Percentiles rank a stretch among this genome's conserved stretches.
These are phyloP conservation scores for Zymoseptoria ardabiliae DNA, from an alignment of 2,329 filamentous ascomycete species.

Conservation along the genomic window DNA sequence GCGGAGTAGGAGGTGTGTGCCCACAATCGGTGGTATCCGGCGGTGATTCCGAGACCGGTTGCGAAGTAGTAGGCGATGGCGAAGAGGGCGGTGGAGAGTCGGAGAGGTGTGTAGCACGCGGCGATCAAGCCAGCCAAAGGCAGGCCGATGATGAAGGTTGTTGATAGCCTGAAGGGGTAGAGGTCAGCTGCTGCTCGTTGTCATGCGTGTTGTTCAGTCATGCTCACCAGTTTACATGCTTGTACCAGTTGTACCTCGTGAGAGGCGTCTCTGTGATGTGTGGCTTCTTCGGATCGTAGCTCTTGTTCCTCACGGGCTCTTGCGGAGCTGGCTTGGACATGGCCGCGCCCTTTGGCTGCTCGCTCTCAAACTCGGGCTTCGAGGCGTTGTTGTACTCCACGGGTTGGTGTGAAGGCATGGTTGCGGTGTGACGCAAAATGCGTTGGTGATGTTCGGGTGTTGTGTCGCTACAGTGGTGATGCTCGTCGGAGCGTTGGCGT, in stretches of 20 bases:
- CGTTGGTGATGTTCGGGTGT: background rate
- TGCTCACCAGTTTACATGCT: slow-evolving; percentile 74
- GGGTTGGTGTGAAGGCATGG: slow-evolving; percentile 48
- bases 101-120: slow-evolving; percentile 70
- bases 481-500: background rate
- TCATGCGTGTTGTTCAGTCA: background rate
- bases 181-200: background rate
- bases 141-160: slow-evolving; percentile 66
- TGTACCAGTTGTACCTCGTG: slow-evolving; percentile 77
- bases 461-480: background rate
- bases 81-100: slow-evolving; percentile 64
- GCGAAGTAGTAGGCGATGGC: slow-evolving; percentile 75
- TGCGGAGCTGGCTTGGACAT: slow-evolving; percentile 39
- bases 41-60: slow-evolving; percentile 45
- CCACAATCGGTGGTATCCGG: slow-evolving; percentile 74
- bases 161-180: background rate
- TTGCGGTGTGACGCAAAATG: slow-evolving; percentile 6
- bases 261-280: slow-evolving; percentile 80
- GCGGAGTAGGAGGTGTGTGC: slow-evolving; percentile 80
- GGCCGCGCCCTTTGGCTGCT: slow-evolving; percentile 30
- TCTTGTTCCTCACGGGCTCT: slow-evolving; percentile 47
- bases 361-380: slow-evolving; percentile 41
- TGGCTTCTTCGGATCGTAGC: slow-evolving; percentile 61
- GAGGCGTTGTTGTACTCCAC: slow-evolving; percentile 42
- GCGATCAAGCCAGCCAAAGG: slow-evolving; percentile 66